Conservation (phyloP, 768 basidiomycete genomes). For the Auricularia cornea region DNA sequence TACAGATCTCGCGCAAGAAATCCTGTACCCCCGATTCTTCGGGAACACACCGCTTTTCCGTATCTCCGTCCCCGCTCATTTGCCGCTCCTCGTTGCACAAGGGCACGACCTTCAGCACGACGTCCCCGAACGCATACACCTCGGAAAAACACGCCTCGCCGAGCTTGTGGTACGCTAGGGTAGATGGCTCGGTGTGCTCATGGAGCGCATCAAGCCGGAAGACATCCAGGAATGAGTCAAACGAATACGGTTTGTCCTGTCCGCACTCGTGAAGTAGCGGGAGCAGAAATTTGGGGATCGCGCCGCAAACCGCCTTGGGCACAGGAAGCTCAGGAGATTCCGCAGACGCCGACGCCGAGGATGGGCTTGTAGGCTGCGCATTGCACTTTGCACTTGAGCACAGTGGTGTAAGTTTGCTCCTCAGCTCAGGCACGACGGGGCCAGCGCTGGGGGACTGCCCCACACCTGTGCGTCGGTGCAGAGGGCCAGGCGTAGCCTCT, state of each 20-base stretch:
- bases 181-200: constrained; percentile 14
- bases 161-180: constrained; percentile 68
- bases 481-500: no score
- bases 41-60: constrained; percentile 45
- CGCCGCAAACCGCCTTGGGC: no score
- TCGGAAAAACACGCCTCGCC: constrained; percentile 97
- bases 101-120: constrained; percentile 88
- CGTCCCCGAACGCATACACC: constrained; percentile 82
- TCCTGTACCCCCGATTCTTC: constrained; percentile 65
- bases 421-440: no score
- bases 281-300: constrained; percentile 42
- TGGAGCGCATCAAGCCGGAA: constrained; percentile 65
- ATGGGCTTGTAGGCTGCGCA: no score
- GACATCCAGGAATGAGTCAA: constrained; percentile 73
- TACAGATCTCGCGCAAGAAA: constrained; percentile 72
- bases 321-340: no score
- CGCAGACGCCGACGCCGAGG: no score
- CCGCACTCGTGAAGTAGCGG: constrained; percentile 65
- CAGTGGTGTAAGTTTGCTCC: no score
- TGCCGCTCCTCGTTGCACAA: constrained; percentile 42
- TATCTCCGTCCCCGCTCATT: constrained; percentile 9
- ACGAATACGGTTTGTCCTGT: constrained; percentile 58
- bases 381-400: no score
- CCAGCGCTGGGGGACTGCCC: no score
- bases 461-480: no score